These are phyloP conservation scores for Coemansia sp. DNA, from an alignment of 192 early-diverging fungal genomes.

Conservation along the genomic window DNA sequence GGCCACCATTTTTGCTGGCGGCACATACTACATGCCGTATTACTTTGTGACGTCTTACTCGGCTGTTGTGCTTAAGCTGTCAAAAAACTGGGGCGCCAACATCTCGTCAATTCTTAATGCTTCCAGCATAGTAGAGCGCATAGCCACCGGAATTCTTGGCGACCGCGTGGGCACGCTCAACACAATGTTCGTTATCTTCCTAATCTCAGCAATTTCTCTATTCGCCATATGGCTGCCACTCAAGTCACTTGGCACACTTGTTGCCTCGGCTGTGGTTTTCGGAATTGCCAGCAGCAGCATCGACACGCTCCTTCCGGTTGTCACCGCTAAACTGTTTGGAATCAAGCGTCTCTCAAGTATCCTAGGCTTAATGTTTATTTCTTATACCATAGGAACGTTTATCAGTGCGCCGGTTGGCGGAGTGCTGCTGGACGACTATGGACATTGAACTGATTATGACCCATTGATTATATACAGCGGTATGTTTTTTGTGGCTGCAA, in stretches of 20 bases:
- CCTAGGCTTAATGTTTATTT: constrained; percentile 26
- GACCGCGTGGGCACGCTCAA: constrained; percentile 27
- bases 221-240: constrained; percentile 36
- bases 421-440: constrained; percentile 27
- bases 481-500: constrained; percentile 19
- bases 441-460: constrained; percentile 22
- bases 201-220: constrained; percentile 8
- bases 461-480: constrained; percentile 28
- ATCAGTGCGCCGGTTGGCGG: constrained; percentile 26
- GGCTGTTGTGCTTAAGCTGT: not conserved
- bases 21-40: constrained; percentile 10
- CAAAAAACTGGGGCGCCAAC: constrained; percentile 29
- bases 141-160: constrained; percentile 20
- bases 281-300: constrained; percentile 25
- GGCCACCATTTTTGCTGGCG: constrained; percentile 4
- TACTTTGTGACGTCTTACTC: constrained; percentile 18
- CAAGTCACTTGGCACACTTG: constrained; percentile 7
- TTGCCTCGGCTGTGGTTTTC: constrained; percentile 20
- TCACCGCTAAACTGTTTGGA: constrained; percentile 23
- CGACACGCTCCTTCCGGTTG: constrained; percentile 25
- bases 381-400: constrained; percentile 23
- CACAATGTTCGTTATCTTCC: constrained; percentile 10
- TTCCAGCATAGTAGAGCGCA: constrained; percentile 20
- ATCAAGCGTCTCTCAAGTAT: constrained; percentile 26
- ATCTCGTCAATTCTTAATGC: constrained; percentile 39